A percentile compares a stretch with the other conserved stretches of the same genome.
These are phyloP conservation scores for Solanum medicagineum DNA, from an alignment of 257 asterid species.

Conservation along the genomic window DNA sequence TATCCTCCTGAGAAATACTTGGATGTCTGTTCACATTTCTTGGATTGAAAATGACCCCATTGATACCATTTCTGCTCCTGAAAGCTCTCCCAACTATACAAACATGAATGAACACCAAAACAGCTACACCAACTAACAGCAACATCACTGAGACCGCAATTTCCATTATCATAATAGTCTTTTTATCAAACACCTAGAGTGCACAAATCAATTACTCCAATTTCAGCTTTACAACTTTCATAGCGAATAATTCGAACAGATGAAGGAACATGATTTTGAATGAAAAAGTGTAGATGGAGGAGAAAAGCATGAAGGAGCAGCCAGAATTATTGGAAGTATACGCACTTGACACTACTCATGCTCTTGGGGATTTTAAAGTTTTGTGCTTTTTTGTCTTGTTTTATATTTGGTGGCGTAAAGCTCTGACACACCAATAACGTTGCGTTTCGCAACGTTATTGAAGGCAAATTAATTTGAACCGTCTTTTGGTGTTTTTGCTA, in stretches of 20 bases:
- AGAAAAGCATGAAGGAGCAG: neutral
- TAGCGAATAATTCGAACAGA: neutral
- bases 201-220: no score
- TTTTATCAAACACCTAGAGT: neutral
- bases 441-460: neutral
- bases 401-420: neutral
- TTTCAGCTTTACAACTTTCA: neutral
- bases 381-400: neutral
- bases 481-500: neutral
- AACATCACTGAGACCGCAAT: constrained; percentile 27
- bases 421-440: neutral
- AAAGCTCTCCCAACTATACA: constrained; percentile 58
- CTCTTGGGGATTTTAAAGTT: neutral
- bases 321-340: neutral
- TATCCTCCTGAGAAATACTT: constrained; percentile 37
- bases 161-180: constrained; percentile 35
- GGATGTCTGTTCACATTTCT: neutral
- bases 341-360: neutral
- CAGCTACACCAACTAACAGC: constrained; percentile 26
- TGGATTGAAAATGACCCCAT: neutral
- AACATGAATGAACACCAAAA: constrained; percentile 32
- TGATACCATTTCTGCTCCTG: neutral
- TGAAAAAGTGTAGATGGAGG: neutral
- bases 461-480: neutral
- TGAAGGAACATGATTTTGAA: neutral